phyloP scores from a whole-genome alignment of 768 basidiomycete species.

The Panaeolus cyanescens region DNA sequence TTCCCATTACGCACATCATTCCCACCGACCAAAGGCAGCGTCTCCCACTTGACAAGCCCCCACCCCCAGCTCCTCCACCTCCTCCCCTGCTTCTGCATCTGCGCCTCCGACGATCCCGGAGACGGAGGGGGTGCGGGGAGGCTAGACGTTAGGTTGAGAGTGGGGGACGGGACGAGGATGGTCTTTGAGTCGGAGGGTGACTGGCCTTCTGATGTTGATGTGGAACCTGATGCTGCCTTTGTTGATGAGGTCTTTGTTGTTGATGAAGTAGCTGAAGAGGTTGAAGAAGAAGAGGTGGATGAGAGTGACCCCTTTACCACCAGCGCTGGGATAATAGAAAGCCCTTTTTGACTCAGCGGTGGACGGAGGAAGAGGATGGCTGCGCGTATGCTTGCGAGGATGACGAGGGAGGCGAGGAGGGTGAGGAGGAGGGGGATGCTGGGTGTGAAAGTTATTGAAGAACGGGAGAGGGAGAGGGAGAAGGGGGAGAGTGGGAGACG shows the following conservation, averaged over 20 bases:
- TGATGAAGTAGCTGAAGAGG: background rate
- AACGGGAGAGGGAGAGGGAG: no score
- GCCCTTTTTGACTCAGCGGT: background rate
- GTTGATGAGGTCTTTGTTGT: no score
- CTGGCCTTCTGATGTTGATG: background rate
- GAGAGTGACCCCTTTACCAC: background rate
- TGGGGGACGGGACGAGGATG: background rate
- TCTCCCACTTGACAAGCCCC: slow-evolving; percentile 33
- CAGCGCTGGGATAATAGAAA: slow-evolving; percentile 8
- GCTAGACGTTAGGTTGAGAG: no score
- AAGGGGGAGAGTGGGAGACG: background rate
- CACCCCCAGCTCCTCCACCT: slow-evolving; percentile 13
- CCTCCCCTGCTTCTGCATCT: background rate
- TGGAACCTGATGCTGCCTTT: no score
- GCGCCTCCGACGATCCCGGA: background rate
- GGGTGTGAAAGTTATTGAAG: background rate
- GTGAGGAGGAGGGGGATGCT: slow-evolving; percentile 3
- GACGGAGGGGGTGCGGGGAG: background rate
- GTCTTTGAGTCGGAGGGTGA: background rate
- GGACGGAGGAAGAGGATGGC: slow-evolving; percentile 12
- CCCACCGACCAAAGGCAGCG: slow-evolving; percentile 20
- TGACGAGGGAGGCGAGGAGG: slow-evolving; percentile 13
- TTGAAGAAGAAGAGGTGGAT: no score
- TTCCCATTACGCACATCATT: slow-evolving; percentile 8
- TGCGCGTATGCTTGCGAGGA: slow-evolving; percentile 11